Base-by-base conservation (phyloP, 805 yeast genomes). In the Candida succiphila region DNA sequence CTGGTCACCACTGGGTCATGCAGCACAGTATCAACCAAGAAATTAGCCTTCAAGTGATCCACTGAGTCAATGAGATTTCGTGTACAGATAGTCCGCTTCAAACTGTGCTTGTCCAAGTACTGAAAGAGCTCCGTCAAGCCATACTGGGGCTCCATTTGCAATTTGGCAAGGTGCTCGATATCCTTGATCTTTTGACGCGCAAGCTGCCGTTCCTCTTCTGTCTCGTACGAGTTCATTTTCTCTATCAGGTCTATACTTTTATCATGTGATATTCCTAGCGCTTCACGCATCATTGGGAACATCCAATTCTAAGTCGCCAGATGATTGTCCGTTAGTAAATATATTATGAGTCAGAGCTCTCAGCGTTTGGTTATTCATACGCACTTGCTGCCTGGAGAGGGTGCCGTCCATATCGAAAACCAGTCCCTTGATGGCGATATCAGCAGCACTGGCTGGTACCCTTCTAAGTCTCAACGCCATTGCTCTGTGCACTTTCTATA, bases 371-470 rank as follows among this genome's bases (percentile, higher is more conserved):
- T 15, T 7, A 17, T 7, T 15, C 8, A 15, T 8, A 41, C 57
- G 10, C 29, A 49, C 54, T 46, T 78, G 85, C 1, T 86, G 85
- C 12, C 69, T 56, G 41, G 82, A 75, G 35, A 81, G 48, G 0
- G 89, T 81, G 5, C 88, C 88, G 49, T 81, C 89, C 89, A 81
- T 80, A 45, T 81, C 89, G 48, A 81, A 81, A 1, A 81, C 61
- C 6, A 81, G 49, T 0, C 84, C 84, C 29, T 58, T 61, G 28
- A 75, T 49, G 17, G 25, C 27, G 17, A 30, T 17, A 4, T 30
- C 32, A 4, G 17, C 18, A 10, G 32, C n/a, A 3, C n/a, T 5
- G 7, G 19, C 3, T 2, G 32, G 17, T n/a, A 24, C 16, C 14
- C 23, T 7, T 17, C n/a, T 24, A 27, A 30, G n/a, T 10, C 22